These are phyloP conservation scores for Ceratocystis huliohia DNA, from an alignment of 2,329 filamentous ascomycete genomes.

Conservation along the genomic window DNA sequence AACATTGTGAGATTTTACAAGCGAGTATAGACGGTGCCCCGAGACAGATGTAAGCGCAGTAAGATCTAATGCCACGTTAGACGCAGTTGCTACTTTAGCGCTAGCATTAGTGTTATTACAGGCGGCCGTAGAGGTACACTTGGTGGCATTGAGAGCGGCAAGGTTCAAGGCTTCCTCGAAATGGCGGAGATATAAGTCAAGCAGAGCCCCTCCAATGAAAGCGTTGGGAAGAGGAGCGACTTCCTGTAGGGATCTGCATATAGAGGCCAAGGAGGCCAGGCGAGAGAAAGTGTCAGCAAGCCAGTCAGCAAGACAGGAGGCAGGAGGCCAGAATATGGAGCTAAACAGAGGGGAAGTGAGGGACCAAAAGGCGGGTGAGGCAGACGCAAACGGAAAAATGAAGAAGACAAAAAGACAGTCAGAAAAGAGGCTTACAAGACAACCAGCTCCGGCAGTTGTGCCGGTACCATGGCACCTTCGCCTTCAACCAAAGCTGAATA, in stretches of 20 bases:
- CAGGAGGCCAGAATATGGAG: not conserved
- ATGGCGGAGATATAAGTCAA: constrained; percentile 61
- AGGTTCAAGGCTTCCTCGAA: constrained; percentile 60
- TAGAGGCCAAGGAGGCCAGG: not conserved
- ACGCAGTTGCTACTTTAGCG: not conserved
- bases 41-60: constrained; percentile 18
- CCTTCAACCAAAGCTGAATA: constrained; percentile 44
- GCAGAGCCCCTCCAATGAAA: constrained; percentile 71
- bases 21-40: constrained; percentile 45
- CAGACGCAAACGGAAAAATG: not conserved
- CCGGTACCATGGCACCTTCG: constrained; percentile 30
- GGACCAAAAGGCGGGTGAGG: not conserved
- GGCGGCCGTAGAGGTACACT: constrained; percentile 19
- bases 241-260: constrained; percentile 69
- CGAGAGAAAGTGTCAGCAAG: not conserved
- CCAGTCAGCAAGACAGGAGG: not conserved
- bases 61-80: constrained; percentile 21
- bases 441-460: constrained; percentile 39
- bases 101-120: constrained; percentile 10
- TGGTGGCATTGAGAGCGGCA: constrained; percentile 40
- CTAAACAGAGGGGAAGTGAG: not conserved
- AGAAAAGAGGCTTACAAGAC: constrained; percentile 38
- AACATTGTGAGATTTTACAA: constrained; percentile 58
- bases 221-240: constrained; percentile 71
- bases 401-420: not conserved